These are phyloP conservation scores for Ogataea pini DNA, from an alignment of 805 yeast species.

Conservation along the genomic window DNA sequence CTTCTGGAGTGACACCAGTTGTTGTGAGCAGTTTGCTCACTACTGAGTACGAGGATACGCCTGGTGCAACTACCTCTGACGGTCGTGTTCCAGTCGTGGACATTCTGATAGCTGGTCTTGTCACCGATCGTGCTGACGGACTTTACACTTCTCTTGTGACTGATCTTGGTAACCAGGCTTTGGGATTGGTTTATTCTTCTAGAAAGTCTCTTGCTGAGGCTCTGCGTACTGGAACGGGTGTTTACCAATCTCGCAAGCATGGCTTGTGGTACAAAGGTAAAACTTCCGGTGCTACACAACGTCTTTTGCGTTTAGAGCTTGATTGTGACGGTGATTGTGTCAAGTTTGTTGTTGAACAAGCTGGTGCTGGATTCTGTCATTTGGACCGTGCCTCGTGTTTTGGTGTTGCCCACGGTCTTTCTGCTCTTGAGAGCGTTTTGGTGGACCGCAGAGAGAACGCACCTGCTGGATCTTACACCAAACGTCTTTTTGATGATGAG, in stretches of 20 bases:
- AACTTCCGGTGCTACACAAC: slow-evolving; percentile 95
- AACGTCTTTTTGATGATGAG: slow-evolving; percentile 79
- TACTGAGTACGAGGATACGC: slow-evolving; percentile 33
- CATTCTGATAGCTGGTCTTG: slow-evolving; percentile 51
- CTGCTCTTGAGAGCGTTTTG: slow-evolving; percentile 67
- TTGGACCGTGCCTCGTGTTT: slow-evolving; percentile 80
- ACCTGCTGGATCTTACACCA: slow-evolving; percentile 93
- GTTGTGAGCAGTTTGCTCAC: slow-evolving; percentile 34
- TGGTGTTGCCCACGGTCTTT: slow-evolving; percentile 66
- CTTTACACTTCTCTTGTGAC: slow-evolving; percentile 82
- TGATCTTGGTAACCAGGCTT: slow-evolving; percentile 63
- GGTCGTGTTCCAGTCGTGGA: slow-evolving; percentile 36
- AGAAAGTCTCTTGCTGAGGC: slow-evolving; percentile 79
- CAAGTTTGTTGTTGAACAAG: slow-evolving; percentile 81
- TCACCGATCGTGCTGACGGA: slow-evolving; percentile 85
- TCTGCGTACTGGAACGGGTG: slow-evolving; percentile 78
- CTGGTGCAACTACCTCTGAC: slow-evolving; percentile 11
- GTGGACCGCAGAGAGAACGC: slow-evolving; percentile 63
- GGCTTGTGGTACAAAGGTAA: slow-evolving; percentile 97
- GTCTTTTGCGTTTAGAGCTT: slow-evolving; percentile 59
- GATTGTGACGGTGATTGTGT: slow-evolving; percentile 95
- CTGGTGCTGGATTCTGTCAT: slow-evolving; percentile 93
- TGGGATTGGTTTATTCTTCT: slow-evolving; percentile 93
- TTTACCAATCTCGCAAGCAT: slow-evolving; percentile 88
- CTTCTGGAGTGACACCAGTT: slow-evolving; percentile 41